phyloP scores from a whole-genome alignment of 305 asterid genomes.

The Plantago coronopus region DNA sequence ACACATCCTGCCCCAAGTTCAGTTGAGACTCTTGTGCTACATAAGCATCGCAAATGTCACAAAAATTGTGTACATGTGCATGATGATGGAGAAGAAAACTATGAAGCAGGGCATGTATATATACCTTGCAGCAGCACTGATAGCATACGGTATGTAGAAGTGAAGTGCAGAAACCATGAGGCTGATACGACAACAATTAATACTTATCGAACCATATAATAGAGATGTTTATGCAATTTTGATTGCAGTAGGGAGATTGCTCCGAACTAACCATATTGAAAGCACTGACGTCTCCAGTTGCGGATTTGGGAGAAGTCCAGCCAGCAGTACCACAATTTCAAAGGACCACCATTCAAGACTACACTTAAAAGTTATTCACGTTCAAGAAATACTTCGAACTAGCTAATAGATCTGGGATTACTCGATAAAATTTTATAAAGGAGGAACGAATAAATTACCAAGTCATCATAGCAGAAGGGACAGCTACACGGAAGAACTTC shows the following conservation, averaged over 20 bases:
- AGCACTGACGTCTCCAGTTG: slow-evolving; percentile 55
- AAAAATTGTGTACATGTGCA: neutral
- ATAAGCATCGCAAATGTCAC: neutral
- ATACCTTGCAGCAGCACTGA: slow-evolving; percentile 51
- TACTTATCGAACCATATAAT: neutral
- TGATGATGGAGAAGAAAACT: neutral
- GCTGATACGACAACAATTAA: slow-evolving; percentile 22
- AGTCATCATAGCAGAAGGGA: slow-evolving; percentile 64
- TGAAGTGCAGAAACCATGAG: slow-evolving; percentile 32
- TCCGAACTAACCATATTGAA: slow-evolving; percentile 39
- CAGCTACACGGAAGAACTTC: slow-evolving; percentile 50
- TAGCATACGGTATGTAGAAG: slow-evolving; percentile 39
- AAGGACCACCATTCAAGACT: slow-evolving; percentile 61
- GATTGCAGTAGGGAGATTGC: neutral
- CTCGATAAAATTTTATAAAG: neutral
- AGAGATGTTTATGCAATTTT: neutral
- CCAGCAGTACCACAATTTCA: slow-evolving; percentile 39
- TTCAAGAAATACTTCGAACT: neutral
- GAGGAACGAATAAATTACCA: slow-evolving; percentile 36
- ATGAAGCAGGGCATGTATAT: neutral
- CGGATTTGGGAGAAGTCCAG: slow-evolving; percentile 52
- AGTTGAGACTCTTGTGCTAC: slow-evolving; percentile 61
- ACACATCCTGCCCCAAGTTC: slow-evolving; percentile 56
- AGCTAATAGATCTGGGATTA: neutral
- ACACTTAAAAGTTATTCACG: neutral